A percentile compares a stretch with the other conserved stretches of the same genome.
These are phyloP conservation scores for Botryotinia globosa DNA, from an alignment of 2,329 filamentous ascomycete species.

Conservation along the genomic window DNA sequence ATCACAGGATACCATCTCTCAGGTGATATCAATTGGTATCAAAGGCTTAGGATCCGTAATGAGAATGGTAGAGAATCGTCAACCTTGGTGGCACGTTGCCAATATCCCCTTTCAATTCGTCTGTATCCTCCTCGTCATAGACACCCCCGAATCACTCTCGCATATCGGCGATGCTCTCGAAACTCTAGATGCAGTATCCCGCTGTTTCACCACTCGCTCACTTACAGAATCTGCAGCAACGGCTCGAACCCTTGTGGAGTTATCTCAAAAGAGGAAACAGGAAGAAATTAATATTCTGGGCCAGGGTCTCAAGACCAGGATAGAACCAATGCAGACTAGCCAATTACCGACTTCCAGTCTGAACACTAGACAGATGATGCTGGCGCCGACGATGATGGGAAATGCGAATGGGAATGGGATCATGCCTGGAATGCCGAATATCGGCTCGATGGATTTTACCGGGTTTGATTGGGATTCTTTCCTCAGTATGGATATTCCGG, in stretches of 20 bases:
- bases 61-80: slow-evolving; percentile 21
- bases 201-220: slow-evolving; percentile 24
- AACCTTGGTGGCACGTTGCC: slow-evolving; percentile 32
- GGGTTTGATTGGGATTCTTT: slow-evolving; percentile 19
- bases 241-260: slow-evolving; percentile 27
- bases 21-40: background rate
- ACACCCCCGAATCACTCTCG: slow-evolving; percentile 25
- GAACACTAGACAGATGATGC: background rate
- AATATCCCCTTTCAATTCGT: slow-evolving; percentile 29
- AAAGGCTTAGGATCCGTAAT: slow-evolving; percentile 24
- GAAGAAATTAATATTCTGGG: slow-evolving; percentile 20
- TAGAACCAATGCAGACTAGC: background rate
- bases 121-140: slow-evolving; percentile 29
- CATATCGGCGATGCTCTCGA: slow-evolving; percentile 27
- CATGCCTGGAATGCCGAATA: background rate
- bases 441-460: slow-evolving; percentile 4
- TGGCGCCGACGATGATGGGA: slow-evolving; percentile 4
- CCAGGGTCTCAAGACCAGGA: background rate
- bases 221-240: slow-evolving; percentile 29
- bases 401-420: background rate
- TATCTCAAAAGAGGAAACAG: slow-evolving; percentile 24
- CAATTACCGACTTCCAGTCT: background rate
- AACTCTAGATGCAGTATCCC: slow-evolving; percentile 25
- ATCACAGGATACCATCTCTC: slow-evolving; percentile 5
- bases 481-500: slow-evolving; percentile 20